phyloP scores from a whole-genome alignment of 768 basidiomycete species.

The Mrakia gelida region DNA sequence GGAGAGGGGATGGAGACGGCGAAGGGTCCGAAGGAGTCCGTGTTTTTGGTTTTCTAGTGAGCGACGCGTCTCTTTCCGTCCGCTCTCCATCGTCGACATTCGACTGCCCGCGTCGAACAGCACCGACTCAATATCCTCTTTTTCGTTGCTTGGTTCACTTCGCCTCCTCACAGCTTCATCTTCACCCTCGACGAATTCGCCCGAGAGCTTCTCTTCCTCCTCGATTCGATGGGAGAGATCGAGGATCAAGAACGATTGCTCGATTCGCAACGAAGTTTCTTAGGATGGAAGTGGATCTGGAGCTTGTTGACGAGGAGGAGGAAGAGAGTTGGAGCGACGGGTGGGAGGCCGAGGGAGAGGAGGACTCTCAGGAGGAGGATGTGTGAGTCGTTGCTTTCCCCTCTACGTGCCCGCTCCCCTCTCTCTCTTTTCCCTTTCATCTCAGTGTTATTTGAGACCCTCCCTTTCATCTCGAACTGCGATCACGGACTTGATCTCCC shows the following conservation, averaged over 20 bases:
- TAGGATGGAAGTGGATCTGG: constrained; percentile 14
- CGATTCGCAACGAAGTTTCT: not conserved
- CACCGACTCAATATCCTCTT: too few species aligned
- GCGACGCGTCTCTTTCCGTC: constrained; percentile 41
- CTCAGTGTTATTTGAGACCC: not conserved
- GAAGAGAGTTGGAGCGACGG: not conserved
- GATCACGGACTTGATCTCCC: not conserved
- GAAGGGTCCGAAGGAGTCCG: constrained; percentile 57
- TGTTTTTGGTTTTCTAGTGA: constrained; percentile 89
- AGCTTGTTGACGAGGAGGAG: not conserved
- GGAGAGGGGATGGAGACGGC: not conserved
- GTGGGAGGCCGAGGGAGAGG: constrained; percentile 17
- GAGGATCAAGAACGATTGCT: not conserved
- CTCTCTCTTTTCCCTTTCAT: not conserved
- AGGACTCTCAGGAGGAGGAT: constrained; percentile 41
- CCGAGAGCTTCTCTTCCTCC: constrained; percentile 70
- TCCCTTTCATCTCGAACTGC: too few species aligned
- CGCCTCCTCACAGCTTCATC: constrained; percentile 67
- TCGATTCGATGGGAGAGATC: constrained; percentile 77
- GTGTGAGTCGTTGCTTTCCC: constrained; percentile 34
- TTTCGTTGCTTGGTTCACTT: not conserved
- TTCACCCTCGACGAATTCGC: constrained; percentile 95
- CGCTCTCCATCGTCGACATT: not conserved
- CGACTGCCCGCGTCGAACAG: too few species aligned
- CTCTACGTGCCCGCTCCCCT: too few species aligned